phyloP scores from a whole-genome alignment of 2,329 filamentous ascomycete species.

The Pseudopyrenochaeta lycopersici region DNA sequence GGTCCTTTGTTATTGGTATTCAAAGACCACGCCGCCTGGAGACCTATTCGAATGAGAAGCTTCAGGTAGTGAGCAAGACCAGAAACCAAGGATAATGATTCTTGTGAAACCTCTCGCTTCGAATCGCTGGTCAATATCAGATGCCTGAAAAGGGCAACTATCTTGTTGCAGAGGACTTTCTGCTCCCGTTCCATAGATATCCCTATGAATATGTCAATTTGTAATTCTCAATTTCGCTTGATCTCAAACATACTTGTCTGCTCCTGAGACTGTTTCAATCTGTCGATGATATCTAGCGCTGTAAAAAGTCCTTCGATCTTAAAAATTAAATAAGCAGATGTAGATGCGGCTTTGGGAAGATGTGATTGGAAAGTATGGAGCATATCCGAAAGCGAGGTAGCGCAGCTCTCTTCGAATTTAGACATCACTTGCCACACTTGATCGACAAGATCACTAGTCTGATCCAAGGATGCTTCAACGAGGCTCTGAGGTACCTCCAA shows the following conservation, averaged over 20 bases:
- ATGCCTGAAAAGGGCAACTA: background rate
- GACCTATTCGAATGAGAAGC: constrained; percentile 8
- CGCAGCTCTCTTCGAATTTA: constrained; percentile 1
- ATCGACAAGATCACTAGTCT: background rate
- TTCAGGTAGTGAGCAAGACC: constrained; percentile 1
- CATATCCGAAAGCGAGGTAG: constrained; percentile 2
- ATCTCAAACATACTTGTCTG: background rate
- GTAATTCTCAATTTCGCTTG: background rate
- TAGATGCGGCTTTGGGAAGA: background rate
- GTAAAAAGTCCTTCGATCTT: constrained; percentile 1
- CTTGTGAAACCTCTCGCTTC: background rate
- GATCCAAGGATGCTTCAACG: background rate
- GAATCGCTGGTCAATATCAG: background rate
- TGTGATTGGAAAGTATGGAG: background rate
- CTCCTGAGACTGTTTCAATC: background rate
- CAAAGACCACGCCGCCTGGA: background rate
- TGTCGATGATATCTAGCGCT: background rate
- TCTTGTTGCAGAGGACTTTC: constrained; percentile 5
- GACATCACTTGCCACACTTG: background rate
- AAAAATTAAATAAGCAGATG: background rate
- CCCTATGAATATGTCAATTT: background rate
- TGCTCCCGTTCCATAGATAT: background rate
- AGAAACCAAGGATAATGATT: background rate
- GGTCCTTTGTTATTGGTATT: background rate
- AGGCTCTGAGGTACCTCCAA: background rate